A percentile compares a stretch with the other conserved stretches of the same genome.
Evolutionary conservation across 2,329 filamentous ascomycete species (phyloP).

Genomic region (Cladosporium oxysporum): DNA sequence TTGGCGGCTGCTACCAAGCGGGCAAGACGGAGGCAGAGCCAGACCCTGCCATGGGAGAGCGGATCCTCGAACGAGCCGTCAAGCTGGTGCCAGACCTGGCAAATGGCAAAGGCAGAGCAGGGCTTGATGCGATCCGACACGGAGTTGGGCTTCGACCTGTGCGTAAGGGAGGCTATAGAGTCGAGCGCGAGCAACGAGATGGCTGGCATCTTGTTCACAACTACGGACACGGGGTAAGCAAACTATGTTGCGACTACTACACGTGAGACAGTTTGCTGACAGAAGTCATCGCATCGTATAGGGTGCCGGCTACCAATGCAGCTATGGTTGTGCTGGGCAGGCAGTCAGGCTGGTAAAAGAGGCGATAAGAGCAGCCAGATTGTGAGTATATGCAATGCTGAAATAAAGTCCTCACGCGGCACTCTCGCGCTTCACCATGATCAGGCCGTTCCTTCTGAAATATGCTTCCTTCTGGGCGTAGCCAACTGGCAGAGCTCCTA

Average conservation of each 20-base stretch:
- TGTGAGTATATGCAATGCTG: background rate
- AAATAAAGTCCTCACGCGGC: background rate
- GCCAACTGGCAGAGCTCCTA: background rate
- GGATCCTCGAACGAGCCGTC: conserved; percentile 74
- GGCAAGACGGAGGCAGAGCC: conserved; percentile 73
- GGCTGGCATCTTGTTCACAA: conserved; percentile 70
- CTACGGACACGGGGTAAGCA: conserved; percentile 63
- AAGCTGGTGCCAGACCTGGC: conserved; percentile 62
- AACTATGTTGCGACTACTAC: background rate
- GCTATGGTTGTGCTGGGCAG: conserved; percentile 41
- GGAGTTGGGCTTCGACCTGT: conserved; percentile 75
- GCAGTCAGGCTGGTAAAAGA: conserved; percentile 36
- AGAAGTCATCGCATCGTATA: background rate
- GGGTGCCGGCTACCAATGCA: conserved; percentile 55
- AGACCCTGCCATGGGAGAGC: conserved; percentile 69
- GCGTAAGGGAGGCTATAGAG: conserved; percentile 67
- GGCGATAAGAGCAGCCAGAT: background rate
- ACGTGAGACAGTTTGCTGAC: background rate
- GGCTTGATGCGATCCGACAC: conserved; percentile 71
- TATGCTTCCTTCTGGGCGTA: background rate
- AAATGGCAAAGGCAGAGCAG: conserved; percentile 64
- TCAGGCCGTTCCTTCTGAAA: background rate
- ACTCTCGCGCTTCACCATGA: background rate
- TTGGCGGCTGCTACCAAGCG: conserved; percentile 77
- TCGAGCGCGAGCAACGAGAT: conserved; percentile 60